These are phyloP conservation scores for Eremothecium gossypii DNA, from an alignment of 1,139 yeast genomes.

Conservation along the genomic window DNA sequence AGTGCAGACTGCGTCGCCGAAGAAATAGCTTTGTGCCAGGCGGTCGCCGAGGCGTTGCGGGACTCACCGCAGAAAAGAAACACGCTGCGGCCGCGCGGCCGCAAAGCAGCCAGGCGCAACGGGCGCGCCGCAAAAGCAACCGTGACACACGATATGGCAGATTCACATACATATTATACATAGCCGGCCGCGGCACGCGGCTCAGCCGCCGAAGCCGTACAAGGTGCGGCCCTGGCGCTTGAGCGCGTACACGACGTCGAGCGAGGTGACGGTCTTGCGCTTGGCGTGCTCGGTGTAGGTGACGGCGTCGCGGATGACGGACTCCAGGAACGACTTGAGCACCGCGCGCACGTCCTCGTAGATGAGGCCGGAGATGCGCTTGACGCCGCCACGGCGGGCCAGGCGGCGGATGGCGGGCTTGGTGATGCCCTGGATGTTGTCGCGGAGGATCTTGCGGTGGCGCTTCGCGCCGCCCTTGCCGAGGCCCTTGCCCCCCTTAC, in stretches of 20 bases:
- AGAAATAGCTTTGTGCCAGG: too few relatives aligned
- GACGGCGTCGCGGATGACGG: slow-evolving; percentile 97
- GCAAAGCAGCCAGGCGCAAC: too few relatives aligned
- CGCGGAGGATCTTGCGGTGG: slow-evolving; percentile 99
- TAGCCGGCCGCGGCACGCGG: not conserved
- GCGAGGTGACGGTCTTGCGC: slow-evolving; percentile 99
- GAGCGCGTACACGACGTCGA: slow-evolving; percentile 97
- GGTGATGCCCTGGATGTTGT: slow-evolving; percentile 98
- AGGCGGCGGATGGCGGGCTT: slow-evolving; percentile 99
- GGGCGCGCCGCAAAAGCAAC: too few relatives aligned
- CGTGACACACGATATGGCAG: too few relatives aligned
- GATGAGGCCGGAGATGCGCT: slow-evolving; percentile 97
- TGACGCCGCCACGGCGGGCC: slow-evolving; percentile 99
- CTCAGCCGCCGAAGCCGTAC: slow-evolving; percentile 99
- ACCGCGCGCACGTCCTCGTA: slow-evolving; percentile 99
- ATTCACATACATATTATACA: too few relatives aligned
- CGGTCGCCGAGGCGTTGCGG: too few relatives aligned
- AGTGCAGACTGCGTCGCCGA: too few relatives aligned
- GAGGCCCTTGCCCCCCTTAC: slow-evolving; percentile 98
- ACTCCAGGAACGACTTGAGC: slow-evolving; percentile 89
- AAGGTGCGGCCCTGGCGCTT: slow-evolving; percentile 99
- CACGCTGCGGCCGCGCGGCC: too few relatives aligned
- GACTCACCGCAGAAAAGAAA: too few relatives aligned
- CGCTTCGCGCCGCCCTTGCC: slow-evolving; percentile 99
- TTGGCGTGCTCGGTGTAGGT: slow-evolving; percentile 99